Evolutionary conservation across 2,329 filamentous ascomycete species (phyloP).

Genomic region (Cladosporium sp.): DNA sequence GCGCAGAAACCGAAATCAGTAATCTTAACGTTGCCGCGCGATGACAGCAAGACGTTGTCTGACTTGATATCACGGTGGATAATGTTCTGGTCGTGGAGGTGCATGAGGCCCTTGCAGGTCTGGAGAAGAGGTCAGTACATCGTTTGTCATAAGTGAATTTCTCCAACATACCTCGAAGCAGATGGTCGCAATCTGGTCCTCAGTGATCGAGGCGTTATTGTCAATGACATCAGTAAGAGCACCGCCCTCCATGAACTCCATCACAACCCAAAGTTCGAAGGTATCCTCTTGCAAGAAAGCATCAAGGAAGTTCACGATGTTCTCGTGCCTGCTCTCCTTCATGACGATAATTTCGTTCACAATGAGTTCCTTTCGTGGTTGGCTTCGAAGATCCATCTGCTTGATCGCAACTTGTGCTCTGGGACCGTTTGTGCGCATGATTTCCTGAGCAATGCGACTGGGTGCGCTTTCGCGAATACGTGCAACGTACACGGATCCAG

Average conservation of each 20-base stretch:
- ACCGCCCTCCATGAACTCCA: constrained; percentile 99
- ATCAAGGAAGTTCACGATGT: constrained; percentile 98
- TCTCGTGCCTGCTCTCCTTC: constrained; percentile 97
- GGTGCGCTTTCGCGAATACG: constrained; percentile 86
- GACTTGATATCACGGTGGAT: constrained; percentile 99
- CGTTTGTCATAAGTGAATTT: neutral
- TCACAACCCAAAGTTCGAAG: constrained; percentile 97
- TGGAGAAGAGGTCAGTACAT: constrained; percentile 45
- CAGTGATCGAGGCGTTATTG: constrained; percentile 90
- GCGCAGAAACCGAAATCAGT: constrained; percentile 99
- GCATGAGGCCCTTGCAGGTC: constrained; percentile 94
- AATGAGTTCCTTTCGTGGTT: constrained; percentile 96
- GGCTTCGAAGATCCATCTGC: constrained; percentile 98
- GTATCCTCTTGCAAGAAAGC: constrained; percentile 95
- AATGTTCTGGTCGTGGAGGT: constrained; percentile 93
- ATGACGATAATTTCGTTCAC: constrained; percentile 99
- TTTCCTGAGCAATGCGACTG: constrained; percentile 75
- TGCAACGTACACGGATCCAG: constrained; percentile 95
- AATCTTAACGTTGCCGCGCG: constrained; percentile 90
- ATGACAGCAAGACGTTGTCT: constrained; percentile 94
- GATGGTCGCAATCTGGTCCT: constrained; percentile 97
- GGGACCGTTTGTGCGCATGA: constrained; percentile 76
- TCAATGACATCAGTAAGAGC: constrained; percentile 98
- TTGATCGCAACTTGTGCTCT: constrained; percentile 96
- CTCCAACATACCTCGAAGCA: constrained; percentile 77